Evolutionary conservation across 2,329 filamentous ascomycete species (phyloP).

Genomic region (Penicillium sp.): DNA sequence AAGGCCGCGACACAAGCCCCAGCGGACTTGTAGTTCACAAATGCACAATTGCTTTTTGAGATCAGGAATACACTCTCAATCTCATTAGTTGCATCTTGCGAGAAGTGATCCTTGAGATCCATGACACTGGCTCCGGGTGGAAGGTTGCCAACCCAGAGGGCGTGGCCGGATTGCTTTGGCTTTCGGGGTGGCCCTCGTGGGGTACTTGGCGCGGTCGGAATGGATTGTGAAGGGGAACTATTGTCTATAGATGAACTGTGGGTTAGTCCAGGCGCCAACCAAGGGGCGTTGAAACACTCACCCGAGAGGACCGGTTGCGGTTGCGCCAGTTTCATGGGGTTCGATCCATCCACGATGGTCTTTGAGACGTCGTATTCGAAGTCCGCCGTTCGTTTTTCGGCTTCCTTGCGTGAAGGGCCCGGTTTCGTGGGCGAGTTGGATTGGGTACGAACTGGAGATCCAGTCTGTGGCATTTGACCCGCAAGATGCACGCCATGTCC

Average conservation of each 20-base stretch:
- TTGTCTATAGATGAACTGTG: constrained; percentile 12
- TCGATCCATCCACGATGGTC: constrained; percentile 41
- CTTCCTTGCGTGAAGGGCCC: constrained; percentile 22
- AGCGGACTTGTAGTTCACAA: constrained; percentile 90
- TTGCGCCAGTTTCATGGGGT: constrained; percentile 26
- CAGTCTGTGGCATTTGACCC: constrained; percentile 6
- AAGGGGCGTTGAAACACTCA: constrained; percentile 16
- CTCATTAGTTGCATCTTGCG: constrained; percentile 68
- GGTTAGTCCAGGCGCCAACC: not conserved
- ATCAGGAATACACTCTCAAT: constrained; percentile 92
- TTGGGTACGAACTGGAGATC: constrained; percentile 1
- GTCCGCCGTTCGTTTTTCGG: constrained; percentile 13
- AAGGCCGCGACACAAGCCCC: constrained; percentile 72
- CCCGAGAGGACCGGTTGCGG: constrained; percentile 19
- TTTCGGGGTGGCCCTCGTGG: constrained; percentile 66
- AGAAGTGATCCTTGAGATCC: constrained; percentile 87
- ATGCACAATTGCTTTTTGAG: constrained; percentile 95
- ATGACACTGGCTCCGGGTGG: constrained; percentile 79
- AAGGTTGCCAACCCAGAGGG: constrained; percentile 93
- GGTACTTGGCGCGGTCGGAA: constrained; percentile 30
- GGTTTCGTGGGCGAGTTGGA: not conserved
- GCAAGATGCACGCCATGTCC: constrained; percentile 15
- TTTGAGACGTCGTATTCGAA: constrained; percentile 35
- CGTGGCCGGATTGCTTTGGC: constrained; percentile 72
- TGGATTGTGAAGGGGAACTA: constrained; percentile 7